These are phyloP conservation scores for Saksenaea oblongispora DNA, from an alignment of 371 early-diverging fungal genomes.

Conservation along the genomic window DNA sequence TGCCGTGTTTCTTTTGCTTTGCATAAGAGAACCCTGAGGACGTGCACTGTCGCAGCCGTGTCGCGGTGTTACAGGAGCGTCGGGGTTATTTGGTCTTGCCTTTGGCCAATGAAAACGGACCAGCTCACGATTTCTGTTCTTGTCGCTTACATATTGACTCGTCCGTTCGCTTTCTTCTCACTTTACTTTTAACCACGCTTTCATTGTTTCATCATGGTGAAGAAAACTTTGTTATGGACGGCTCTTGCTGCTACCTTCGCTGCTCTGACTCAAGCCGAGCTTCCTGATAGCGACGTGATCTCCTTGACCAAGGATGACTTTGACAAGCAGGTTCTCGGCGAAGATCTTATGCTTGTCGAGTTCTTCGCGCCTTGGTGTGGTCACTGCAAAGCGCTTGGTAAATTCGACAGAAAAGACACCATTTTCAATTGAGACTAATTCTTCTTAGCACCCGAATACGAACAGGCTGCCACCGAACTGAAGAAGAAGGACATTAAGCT, in stretches of 20 bases:
- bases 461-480: slow-evolving; percentile 81
- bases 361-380: slow-evolving; percentile 97
- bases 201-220: slow-evolving; percentile 36
- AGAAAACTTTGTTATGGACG: slow-evolving; percentile 37
- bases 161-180: slow-evolving; percentile 2
- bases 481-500: slow-evolving; percentile 70
- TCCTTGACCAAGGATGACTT: slow-evolving; percentile 71
- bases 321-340: slow-evolving; percentile 54
- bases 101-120: neutral
- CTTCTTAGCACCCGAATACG: slow-evolving; percentile 85
- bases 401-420: slow-evolving; percentile 6
- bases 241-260: slow-evolving; percentile 44
- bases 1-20: no score
- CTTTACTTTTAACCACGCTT: slow-evolving; percentile 8
- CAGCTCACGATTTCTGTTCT: neutral
- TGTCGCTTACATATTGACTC: neutral
- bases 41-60: no score
- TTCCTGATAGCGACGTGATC: slow-evolving; percentile 69
- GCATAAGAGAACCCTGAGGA: no score
- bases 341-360: slow-evolving; percentile 85
- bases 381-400: slow-evolving; percentile 87
- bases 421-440: neutral
- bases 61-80: no score
- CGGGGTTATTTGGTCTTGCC: neutral
- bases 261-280: slow-evolving; percentile 38